Conservation (phyloP, 176 grass and related monocot species). For the Carex myosuroides region DNA sequence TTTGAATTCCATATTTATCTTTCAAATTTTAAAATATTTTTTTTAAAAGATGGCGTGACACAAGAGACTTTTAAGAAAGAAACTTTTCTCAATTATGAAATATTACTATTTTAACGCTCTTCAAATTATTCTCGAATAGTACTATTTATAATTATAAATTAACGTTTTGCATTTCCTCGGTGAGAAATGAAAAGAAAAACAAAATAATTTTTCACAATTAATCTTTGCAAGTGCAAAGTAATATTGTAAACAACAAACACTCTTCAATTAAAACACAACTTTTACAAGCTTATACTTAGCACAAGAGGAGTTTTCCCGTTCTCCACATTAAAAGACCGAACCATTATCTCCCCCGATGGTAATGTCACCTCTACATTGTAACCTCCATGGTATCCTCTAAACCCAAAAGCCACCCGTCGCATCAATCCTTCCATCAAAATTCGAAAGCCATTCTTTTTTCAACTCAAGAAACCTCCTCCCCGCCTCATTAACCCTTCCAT, state of each 20-base stretch:
- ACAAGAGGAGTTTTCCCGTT: slow-evolving; percentile 51
- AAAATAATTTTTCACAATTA: too few species aligned
- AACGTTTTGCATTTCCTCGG: too few species aligned
- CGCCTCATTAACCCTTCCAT: slow-evolving; percentile 77
- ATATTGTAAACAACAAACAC: not conserved
- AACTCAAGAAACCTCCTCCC: slow-evolving; percentile 72
- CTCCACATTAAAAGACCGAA: slow-evolving; percentile 60
- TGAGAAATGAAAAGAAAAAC: too few species aligned
- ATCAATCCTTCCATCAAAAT: slow-evolving; percentile 32
- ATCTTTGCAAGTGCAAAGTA: too few species aligned
- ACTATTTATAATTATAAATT: too few species aligned
- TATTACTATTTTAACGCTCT: too few species aligned
- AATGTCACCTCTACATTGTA: slow-evolving; percentile 67
- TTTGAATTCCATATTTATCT: too few species aligned
- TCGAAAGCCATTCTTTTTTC: slow-evolving; percentile 81
- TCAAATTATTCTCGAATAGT: too few species aligned
- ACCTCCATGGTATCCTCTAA: slow-evolving; percentile 77
- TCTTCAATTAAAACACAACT: not conserved
- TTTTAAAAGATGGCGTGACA: too few species aligned
- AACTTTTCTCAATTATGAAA: too few species aligned
- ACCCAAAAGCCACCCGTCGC: slow-evolving; percentile 44
- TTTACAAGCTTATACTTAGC: slow-evolving; percentile 34
- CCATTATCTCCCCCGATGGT: slow-evolving; percentile 29
- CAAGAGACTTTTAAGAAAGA: too few species aligned
- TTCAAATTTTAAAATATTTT: too few species aligned